Conservation (phyloP, 2,329 filamentous ascomycete species). For the Xylaria arbuscula region DNA sequence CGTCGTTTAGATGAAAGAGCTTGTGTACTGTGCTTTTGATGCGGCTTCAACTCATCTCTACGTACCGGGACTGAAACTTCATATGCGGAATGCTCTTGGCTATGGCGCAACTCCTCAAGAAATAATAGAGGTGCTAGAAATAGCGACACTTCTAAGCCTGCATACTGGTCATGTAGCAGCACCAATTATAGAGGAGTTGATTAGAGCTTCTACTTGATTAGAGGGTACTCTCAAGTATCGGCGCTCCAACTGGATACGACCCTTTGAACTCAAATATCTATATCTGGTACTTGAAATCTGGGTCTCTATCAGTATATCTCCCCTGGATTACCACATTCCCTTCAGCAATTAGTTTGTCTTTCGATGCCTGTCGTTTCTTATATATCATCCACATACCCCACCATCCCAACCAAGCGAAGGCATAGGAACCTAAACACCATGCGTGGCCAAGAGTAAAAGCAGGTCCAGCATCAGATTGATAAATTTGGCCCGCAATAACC, state of each 20-base stretch:
- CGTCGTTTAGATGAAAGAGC: slow-evolving; percentile 53
- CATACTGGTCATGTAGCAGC: slow-evolving; percentile 49
- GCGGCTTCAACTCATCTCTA: slow-evolving; percentile 60
- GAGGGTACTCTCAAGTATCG: not conserved
- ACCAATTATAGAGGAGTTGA: slow-evolving; percentile 46
- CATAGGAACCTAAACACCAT: slow-evolving; percentile 52
- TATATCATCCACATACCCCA: slow-evolving; percentile 52
- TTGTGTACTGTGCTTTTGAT: slow-evolving; percentile 62
- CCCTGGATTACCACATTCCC: slow-evolving; percentile 61
- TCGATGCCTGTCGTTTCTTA: slow-evolving; percentile 46
- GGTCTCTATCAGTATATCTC: slow-evolving; percentile 60
- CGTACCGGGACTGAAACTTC: slow-evolving; percentile 58
- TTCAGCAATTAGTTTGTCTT: slow-evolving; percentile 46
- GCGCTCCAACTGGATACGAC: not conserved
- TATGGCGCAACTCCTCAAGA: slow-evolving; percentile 59
- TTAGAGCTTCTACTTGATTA: slow-evolving; percentile 3
- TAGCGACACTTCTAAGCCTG: slow-evolving; percentile 52
- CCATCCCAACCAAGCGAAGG: slow-evolving; percentile 53
- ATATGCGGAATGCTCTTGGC: slow-evolving; percentile 60
- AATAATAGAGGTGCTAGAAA: slow-evolving; percentile 61
- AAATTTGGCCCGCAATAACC: slow-evolving; percentile 47
- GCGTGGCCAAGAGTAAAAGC: slow-evolving; percentile 49
- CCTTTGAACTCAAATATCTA: slow-evolving; percentile 11
- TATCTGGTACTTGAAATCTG: slow-evolving; percentile 63
- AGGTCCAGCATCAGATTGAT: slow-evolving; percentile 43